Percentiles rank a stretch among this genome's conserved stretches.
Evolutionary conservation across 345 rosid species (phyloP).

Genomic region (Firmiana major): DNA sequence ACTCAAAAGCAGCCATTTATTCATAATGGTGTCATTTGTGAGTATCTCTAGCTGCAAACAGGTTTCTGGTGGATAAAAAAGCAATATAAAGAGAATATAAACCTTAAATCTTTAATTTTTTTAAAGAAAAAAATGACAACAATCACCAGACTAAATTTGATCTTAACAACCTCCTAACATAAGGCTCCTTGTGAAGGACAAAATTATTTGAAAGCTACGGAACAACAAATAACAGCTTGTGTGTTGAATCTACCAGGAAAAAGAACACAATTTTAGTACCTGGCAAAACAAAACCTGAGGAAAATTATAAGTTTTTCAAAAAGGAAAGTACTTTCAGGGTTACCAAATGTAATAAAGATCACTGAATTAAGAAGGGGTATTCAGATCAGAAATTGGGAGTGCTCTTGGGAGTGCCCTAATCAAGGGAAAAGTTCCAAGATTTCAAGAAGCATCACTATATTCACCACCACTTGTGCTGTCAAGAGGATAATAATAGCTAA

Average conservation of each 20-base stretch:
- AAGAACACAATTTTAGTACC: background rate
- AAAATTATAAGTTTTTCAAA: background rate
- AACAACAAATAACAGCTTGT: background rate
- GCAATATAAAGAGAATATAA: too few relatives aligned
- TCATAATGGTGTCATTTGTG: background rate
- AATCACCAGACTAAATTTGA: too few relatives aligned
- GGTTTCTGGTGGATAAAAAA: background rate
- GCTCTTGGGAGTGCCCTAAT: conserved; percentile 9
- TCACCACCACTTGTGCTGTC: background rate
- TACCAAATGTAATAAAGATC: background rate
- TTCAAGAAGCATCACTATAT: background rate
- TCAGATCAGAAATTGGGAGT: background rate
- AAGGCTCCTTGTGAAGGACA: too few relatives aligned
- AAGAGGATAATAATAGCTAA: conserved; percentile 18
- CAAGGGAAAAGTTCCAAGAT: background rate
- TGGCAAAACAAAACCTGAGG: background rate
- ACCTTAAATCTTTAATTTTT: too few relatives aligned
- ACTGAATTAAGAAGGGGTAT: background rate
- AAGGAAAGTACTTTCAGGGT: background rate
- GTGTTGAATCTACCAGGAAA: background rate
- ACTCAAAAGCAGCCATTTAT: background rate
- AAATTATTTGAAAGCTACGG: too few relatives aligned
- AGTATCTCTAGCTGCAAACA: background rate
- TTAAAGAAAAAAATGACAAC: too few relatives aligned
- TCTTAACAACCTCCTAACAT: too few relatives aligned